Base-by-base conservation (phyloP, 768 basidiomycete species). In the Boletus vinaceobasis region DNA sequence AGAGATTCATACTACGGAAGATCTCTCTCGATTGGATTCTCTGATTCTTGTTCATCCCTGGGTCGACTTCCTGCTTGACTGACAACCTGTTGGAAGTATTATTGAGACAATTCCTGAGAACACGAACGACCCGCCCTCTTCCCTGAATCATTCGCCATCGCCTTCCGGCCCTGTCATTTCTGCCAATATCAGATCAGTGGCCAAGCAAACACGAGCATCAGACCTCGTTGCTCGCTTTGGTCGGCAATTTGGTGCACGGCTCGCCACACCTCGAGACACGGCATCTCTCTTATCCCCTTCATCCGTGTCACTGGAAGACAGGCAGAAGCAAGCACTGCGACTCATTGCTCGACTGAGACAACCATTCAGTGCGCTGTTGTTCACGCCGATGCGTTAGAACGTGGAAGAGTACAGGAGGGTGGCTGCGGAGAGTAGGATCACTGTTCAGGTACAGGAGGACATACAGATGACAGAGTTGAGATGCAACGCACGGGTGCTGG, bases 11-110 rank as follows among this genome's bases (percentile, higher is more conserved):
- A 49, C 52, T 1, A 13, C 11, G 17, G 51, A 60, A 1, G 46
- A 61, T 42, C 50, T 63, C 15, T 47, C 54, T 4, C 21, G 29
- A 42, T 32, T 43, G 1, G 36, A 44, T 0, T 26, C 49, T 13
- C 50, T 60, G 0, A 42, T 27, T 19, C 49, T 62, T 11, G 35
- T 60, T 21, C 61, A 63, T 23, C 58, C 61, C 0, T 63, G 61
- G 61, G 50, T 63, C 8, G 48, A 58, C 26, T 44, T 52, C 14
- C 55, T 63, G 14, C 55, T 62, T 1, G 37, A 52, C 17, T 32
- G 42, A 5, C 52, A 36, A 11, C 48, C 42, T 5, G 33, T 48
- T 2, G 49, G 43, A 37, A 14, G 17, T 23, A 15, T 7, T 1
- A 3, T 8, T 14, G 48, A 11, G 23, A 14, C 3, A 5, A 1